phyloP scores from a whole-genome alignment of 1,284 basidiomycete species.

The Calocybe gambosa region DNA sequence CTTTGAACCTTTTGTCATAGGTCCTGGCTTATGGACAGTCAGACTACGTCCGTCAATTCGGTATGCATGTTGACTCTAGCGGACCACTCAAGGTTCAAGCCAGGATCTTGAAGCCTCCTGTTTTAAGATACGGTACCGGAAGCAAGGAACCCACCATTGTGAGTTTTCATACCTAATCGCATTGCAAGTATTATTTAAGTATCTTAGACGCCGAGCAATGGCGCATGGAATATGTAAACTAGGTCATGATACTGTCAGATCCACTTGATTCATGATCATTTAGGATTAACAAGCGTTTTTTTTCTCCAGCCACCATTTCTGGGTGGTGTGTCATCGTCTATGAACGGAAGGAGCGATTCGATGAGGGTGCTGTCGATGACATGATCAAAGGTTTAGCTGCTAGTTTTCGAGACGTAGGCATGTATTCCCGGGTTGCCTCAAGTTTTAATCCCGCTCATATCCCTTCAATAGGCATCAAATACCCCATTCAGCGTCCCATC shows the following conservation, averaged over 20 bases:
- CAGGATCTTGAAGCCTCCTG: constrained; percentile 56
- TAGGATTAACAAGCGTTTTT: constrained; percentile 65
- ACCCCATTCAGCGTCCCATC: constrained; percentile 34
- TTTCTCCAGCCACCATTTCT: constrained; percentile 39
- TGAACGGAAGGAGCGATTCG: constrained; percentile 51
- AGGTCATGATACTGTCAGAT: constrained; percentile 1
- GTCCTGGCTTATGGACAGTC: constrained; percentile 66
- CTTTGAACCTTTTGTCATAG: constrained; percentile 25
- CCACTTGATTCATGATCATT: constrained; percentile 9
- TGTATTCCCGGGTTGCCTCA: constrained; percentile 19
- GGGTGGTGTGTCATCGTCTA: constrained; percentile 62
- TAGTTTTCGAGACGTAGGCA: constrained; percentile 51
- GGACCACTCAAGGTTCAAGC: constrained; percentile 51
- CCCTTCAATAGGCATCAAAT: constrained; percentile 42
- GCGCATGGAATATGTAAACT: constrained; percentile 64
- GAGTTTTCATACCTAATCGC: constrained; percentile 18
- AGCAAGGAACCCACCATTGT: constrained; percentile 50
- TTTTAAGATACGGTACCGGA: constrained; percentile 50
- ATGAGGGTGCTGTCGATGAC: constrained; percentile 33
- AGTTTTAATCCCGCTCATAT: neutral
- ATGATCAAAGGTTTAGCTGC: constrained; percentile 44
- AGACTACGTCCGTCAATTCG: constrained; percentile 66
- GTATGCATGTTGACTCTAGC: constrained; percentile 46
- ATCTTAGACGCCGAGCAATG: constrained; percentile 49
- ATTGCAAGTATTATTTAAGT: neutral